Evolutionary conservation across 768 basidiomycete species (phyloP).

Genomic region (Phylloporus sp.): DNA sequence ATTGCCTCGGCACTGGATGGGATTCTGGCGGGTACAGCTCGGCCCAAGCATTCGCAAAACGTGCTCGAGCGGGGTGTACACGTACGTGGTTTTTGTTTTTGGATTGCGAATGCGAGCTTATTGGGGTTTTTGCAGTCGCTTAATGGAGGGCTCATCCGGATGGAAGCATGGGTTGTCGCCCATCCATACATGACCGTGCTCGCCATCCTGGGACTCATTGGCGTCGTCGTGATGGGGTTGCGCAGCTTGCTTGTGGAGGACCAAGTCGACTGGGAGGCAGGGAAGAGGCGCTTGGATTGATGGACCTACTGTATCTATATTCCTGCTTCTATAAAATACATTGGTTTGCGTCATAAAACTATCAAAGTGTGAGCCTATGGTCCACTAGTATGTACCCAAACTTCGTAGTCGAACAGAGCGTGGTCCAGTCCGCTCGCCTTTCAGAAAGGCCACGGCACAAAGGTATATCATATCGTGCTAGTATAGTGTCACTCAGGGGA

Average conservation of each 20-base stretch:
- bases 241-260: constrained; percentile 16
- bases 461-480: no score
- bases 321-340: no score
- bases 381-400: no score
- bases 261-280: constrained; percentile 8
- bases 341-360: no score
- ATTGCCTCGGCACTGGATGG: constrained; percentile 72
- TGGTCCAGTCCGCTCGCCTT: no score
- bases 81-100: no score
- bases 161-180: constrained; percentile 8
- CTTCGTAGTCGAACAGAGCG: no score
- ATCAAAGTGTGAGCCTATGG: no score
- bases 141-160: constrained; percentile 6
- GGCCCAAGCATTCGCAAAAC: constrained; percentile 66
- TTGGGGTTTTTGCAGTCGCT: constrained; percentile 13
- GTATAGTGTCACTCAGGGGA: no score
- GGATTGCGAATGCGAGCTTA: background rate
- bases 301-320: no score
- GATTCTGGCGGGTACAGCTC: constrained; percentile 47
- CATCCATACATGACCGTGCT: constrained; percentile 22
- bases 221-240: constrained; percentile 9
- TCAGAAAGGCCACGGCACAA: no score
- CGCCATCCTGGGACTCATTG: constrained; percentile 9
- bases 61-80: constrained; percentile 60
- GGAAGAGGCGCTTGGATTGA: constrained; percentile 22